These are phyloP conservation scores for Croton setiger DNA, from an alignment of 441 rosid species.

Conservation along the genomic window DNA sequence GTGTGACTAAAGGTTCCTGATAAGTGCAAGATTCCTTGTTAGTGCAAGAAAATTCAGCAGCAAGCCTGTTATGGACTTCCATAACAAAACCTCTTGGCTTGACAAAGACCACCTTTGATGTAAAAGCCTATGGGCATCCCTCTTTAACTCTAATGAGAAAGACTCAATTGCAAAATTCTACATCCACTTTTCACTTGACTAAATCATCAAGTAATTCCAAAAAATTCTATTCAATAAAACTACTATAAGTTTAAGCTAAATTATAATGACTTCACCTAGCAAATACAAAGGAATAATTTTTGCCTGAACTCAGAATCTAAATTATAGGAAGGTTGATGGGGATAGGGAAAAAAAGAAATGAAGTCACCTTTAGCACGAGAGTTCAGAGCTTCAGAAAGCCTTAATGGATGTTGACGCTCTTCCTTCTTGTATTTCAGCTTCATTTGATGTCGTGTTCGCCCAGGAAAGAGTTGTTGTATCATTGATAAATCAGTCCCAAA, in stretches of 20 bases:
- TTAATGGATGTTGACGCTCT: slow-evolving; percentile 61
- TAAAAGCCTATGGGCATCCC: neutral
- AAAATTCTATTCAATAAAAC: neutral
- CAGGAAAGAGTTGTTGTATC: slow-evolving; percentile 76
- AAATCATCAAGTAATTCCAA: neutral
- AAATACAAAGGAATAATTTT: neutral
- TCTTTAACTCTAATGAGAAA: neutral
- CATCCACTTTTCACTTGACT: neutral
- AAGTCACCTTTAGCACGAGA: slow-evolving; percentile 55
- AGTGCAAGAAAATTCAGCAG: neutral
- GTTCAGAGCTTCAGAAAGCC: slow-evolving; percentile 59
- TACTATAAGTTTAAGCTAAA: neutral
- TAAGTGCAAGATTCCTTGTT: too few relatives aligned
- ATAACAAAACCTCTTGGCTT: neutral
- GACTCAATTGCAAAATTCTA: neutral
- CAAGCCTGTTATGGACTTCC: too few relatives aligned
- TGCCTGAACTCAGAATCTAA: neutral
- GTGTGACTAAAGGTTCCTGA: too few relatives aligned
- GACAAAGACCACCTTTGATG: neutral
- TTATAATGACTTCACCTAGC: neutral
- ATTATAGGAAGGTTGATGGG: neutral
- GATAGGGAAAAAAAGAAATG: neutral
- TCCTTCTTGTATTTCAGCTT: slow-evolving; percentile 74
- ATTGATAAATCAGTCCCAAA: slow-evolving; percentile 85
- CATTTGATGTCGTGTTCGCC: slow-evolving; percentile 66